Conservation (phyloP, 305 asterid genomes). For the Fraxinus paxiana region DNA sequence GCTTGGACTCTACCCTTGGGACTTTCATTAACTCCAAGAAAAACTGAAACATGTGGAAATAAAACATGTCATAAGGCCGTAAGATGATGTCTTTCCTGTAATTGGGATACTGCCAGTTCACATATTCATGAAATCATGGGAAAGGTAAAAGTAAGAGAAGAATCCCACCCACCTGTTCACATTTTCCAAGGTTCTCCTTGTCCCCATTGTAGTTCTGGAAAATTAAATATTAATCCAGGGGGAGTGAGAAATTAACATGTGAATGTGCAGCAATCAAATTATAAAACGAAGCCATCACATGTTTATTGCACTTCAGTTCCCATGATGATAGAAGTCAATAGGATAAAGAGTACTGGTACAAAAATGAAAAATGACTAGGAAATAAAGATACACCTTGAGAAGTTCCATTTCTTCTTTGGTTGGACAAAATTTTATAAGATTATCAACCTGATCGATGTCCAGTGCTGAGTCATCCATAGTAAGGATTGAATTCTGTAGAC, state of each 20-base stretch:
- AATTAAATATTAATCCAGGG: constrained; percentile 17
- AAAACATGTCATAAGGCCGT: background rate
- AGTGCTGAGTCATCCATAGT: constrained; percentile 70
- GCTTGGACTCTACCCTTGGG: constrained; percentile 77
- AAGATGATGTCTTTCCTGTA: background rate
- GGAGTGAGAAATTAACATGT: constrained; percentile 24
- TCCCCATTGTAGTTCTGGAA: constrained; percentile 74
- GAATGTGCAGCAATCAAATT: background rate
- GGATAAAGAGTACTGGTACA: background rate
- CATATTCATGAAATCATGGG: constrained; percentile 3
- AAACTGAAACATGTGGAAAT: constrained; percentile 45
- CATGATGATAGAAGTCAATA: background rate
- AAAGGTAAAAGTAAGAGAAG: constrained; percentile 7
- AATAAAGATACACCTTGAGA: constrained; percentile 52
- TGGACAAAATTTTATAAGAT: constrained; percentile 84
- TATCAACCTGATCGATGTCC: constrained; percentile 83
- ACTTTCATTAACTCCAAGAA: constrained; percentile 82
- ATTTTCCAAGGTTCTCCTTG: constrained; percentile 75
- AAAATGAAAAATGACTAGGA: constrained; percentile 1
- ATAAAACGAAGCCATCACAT: background rate
- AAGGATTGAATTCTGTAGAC: constrained; percentile 62
- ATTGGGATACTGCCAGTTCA: constrained; percentile 10
- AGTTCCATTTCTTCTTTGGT: constrained; percentile 77
- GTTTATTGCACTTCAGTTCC: background rate
- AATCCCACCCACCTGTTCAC: constrained; percentile 60